Percentiles rank a stretch among this genome's conserved stretches.
Evolutionary conservation across 176 grass and related monocot species (phyloP).

Genomic region (Carex parvula): DNA sequence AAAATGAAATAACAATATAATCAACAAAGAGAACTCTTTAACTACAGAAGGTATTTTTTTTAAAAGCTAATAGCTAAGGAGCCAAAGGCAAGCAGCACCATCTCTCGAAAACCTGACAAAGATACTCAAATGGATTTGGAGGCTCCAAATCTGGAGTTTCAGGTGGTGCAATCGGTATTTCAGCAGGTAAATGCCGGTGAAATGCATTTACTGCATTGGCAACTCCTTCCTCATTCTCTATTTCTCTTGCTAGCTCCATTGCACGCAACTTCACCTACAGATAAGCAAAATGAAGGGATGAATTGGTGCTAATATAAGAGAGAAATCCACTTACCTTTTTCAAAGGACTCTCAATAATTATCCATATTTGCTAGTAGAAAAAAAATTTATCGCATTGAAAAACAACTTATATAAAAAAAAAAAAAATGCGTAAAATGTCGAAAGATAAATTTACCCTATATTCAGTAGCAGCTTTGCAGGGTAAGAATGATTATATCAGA

Average conservation of each 20-base stretch:
- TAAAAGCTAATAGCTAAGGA: slow-evolving; percentile 38
- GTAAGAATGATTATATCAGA: background rate
- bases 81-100: slow-evolving; percentile 54
- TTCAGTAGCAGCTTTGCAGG: background rate
- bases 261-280: slow-evolving; percentile 69
- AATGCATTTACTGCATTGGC: slow-evolving; percentile 77
- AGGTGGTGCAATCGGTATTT: slow-evolving; percentile 40
- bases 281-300: background rate
- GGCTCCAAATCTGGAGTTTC: slow-evolving; percentile 36
- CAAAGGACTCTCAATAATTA: background rate
- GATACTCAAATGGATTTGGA: slow-evolving; percentile 41
- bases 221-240: slow-evolving; percentile 90
- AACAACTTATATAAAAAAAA: background rate
- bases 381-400: background rate
- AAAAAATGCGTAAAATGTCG: background rate
- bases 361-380: background rate
- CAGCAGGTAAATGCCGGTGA: slow-evolving; percentile 64
- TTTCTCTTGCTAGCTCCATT: slow-evolving; percentile 62
- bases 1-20: slow-evolving; percentile 31
- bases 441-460: background rate
- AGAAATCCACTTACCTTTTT: background rate
- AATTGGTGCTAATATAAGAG: slow-evolving; percentile 19
- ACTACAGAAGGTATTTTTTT: background rate
- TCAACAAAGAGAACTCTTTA: slow-evolving; percentile 9
- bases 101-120: slow-evolving; percentile 61